These are phyloP conservation scores for Microbotryum intermedium DNA, from an alignment of 1,284 basidiomycete genomes.

Conservation along the genomic window DNA sequence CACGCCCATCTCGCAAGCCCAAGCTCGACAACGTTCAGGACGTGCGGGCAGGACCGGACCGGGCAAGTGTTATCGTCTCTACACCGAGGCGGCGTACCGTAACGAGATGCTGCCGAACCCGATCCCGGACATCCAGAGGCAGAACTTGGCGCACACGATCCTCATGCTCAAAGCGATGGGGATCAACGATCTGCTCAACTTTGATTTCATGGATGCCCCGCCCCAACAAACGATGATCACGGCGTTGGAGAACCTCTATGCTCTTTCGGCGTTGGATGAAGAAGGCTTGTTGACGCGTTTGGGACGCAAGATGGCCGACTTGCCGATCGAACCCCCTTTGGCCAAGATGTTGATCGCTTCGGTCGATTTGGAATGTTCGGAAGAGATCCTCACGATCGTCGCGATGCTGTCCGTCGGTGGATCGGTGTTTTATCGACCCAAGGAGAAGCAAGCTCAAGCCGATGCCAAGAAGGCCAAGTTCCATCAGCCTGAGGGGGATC, in stretches of 20 bases:
- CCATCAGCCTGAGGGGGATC: slow-evolving; percentile 95
- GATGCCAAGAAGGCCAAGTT: slow-evolving; percentile 99
- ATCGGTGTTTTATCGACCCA: slow-evolving; percentile 93
- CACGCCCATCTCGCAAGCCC: slow-evolving; percentile 96
- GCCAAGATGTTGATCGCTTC: slow-evolving; percentile 99
- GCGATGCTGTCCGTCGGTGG: slow-evolving; percentile 92
- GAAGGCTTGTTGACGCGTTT: slow-evolving; percentile 89
- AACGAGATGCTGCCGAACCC: slow-evolving; percentile 99
- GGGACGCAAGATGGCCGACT: slow-evolving; percentile 91
- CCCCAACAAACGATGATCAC: slow-evolving; percentile 87
- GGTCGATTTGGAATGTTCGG: slow-evolving; percentile 86
- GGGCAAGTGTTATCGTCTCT: slow-evolving; percentile 95
- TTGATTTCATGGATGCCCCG: slow-evolving; percentile 99
- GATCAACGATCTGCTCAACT: slow-evolving; percentile 92
- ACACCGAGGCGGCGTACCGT: slow-evolving; percentile 93
- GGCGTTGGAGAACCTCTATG: slow-evolving; percentile 87
- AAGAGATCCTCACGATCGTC: slow-evolving; percentile 92
- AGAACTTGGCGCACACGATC: slow-evolving; percentile 81
- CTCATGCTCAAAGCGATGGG: slow-evolving; percentile 98
- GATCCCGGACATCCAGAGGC: slow-evolving; percentile 94
- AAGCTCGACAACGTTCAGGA: slow-evolving; percentile 88
- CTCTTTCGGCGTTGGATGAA: slow-evolving; percentile 89
- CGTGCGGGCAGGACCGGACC: slow-evolving; percentile 96
- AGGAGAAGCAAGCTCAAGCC: slow-evolving; percentile 97
- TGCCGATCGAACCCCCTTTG: slow-evolving; percentile 91